A percentile compares a stretch with the other conserved stretches of the same genome.
Conservation (phyloP, 306 rosid genomes). For the Sphenostylis stenocarpa region DNA sequence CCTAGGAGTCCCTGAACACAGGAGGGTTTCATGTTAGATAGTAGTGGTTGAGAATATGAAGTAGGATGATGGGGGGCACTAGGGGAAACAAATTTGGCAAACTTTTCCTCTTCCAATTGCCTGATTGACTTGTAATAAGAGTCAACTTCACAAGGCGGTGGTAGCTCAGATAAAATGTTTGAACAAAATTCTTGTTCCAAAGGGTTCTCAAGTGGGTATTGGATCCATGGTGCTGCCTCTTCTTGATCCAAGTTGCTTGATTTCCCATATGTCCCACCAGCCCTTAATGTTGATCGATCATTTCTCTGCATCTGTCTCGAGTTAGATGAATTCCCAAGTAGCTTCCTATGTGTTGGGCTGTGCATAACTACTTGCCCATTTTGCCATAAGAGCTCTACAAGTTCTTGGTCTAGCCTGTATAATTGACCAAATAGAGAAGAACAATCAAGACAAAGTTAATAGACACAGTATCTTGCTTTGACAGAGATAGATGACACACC, state of each 20-base stretch:
- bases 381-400: slow-evolving; percentile 78
- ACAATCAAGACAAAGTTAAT: slow-evolving; percentile 21
- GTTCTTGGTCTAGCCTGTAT: slow-evolving; percentile 69
- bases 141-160: slow-evolving; percentile 53
- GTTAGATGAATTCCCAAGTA: slow-evolving; percentile 35
- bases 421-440: slow-evolving; percentile 27
- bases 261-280: slow-evolving; percentile 45
- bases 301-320: slow-evolving; percentile 53
- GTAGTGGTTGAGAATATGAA: slow-evolving; percentile 29
- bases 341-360: slow-evolving; percentile 60
- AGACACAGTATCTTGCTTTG: background rate
- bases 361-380: slow-evolving; percentile 84
- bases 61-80: slow-evolving; percentile 30
- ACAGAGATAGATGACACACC: slow-evolving; percentile 57
- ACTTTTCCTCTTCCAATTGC: slow-evolving; percentile 49
- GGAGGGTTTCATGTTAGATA: slow-evolving; percentile 34
- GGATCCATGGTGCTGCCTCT: slow-evolving; percentile 61
- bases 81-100: slow-evolving; percentile 41
- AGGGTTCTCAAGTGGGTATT: slow-evolving; percentile 64
- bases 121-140: slow-evolving; percentile 44
- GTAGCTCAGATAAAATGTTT: slow-evolving; percentile 51
- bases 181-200: slow-evolving; percentile 65
- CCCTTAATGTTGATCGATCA: slow-evolving; percentile 43
- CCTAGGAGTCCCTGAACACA: slow-evolving; percentile 30
- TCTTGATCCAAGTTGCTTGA: slow-evolving; percentile 55